A percentile compares a stretch with the other conserved stretches of the same genome.
phyloP scores from a whole-genome alignment of 2,329 filamentous ascomycete species.

The Aspergillus eucalypticola region DNA sequence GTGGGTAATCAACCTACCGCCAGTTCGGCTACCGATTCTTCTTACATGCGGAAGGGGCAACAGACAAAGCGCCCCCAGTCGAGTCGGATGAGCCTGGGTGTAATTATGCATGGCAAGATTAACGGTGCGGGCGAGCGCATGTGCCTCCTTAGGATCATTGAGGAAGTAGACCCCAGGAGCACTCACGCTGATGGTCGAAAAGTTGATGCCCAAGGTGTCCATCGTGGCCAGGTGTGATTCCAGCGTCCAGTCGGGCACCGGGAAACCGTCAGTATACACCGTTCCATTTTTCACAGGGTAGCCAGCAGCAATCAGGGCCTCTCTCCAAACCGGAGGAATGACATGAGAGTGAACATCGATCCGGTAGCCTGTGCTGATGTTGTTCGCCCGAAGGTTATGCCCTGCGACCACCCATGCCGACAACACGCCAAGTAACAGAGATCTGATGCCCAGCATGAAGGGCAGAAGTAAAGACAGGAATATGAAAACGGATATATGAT shows the following conservation, averaged over 20 bases:
- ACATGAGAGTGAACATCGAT: slow-evolving; percentile 21
- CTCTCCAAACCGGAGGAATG: background rate
- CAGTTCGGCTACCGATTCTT: background rate
- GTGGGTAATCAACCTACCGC: background rate
- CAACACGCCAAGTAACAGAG: background rate
- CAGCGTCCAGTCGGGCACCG: slow-evolving; percentile 4
- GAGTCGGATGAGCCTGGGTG: background rate
- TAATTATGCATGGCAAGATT: background rate
- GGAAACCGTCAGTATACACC: background rate
- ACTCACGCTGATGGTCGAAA: slow-evolving; percentile 4
- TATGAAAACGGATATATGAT: no score
- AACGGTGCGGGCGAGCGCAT: background rate
- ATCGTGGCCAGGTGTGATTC: background rate
- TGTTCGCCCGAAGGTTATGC: background rate
- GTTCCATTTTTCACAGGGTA: background rate
- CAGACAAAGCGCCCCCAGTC: background rate
- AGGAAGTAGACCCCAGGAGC: slow-evolving; percentile 1
- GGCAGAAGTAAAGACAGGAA: background rate
- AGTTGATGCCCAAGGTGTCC: background rate
- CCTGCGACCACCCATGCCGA: background rate
- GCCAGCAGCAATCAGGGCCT: background rate
- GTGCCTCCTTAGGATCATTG: background rate
- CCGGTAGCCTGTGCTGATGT: slow-evolving; percentile 10
- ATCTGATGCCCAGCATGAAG: background rate
- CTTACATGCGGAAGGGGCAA: background rate